These are phyloP conservation scores for Hysterangium stoloniferum DNA, from an alignment of 768 basidiomycete species.

Conservation along the genomic window DNA sequence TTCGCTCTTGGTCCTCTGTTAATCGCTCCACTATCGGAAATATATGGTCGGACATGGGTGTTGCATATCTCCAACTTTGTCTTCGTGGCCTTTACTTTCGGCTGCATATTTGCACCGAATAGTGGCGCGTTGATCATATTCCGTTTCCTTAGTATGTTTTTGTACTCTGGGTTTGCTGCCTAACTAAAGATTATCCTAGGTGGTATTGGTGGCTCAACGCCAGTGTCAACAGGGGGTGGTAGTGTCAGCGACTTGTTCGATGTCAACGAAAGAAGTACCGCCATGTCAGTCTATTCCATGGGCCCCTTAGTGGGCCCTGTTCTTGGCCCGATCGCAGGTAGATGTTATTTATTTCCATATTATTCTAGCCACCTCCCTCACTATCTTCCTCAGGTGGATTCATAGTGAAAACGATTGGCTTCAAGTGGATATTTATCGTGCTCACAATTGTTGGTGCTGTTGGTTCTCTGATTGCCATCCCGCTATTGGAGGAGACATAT, in stretches of 20 bases:
- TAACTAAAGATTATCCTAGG: slow-evolving; percentile 7
- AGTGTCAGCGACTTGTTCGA: slow-evolving; percentile 14
- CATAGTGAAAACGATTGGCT: slow-evolving; percentile 12
- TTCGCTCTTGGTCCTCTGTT: slow-evolving; percentile 11
- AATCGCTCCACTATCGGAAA: slow-evolving; percentile 14
- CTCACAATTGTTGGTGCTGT: slow-evolving; percentile 15
- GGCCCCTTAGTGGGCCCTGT: slow-evolving; percentile 18
- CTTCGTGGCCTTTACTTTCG: slow-evolving; percentile 16
- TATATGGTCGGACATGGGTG: slow-evolving; percentile 17
- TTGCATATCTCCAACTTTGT: slow-evolving; percentile 15
- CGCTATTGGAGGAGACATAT: slow-evolving; percentile 21
- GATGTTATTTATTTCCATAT: slow-evolving; percentile 26
- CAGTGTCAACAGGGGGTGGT: slow-evolving; percentile 16
- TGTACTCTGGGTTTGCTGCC: not conserved
- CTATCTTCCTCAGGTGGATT: slow-evolving; percentile 13
- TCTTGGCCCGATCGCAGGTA: not conserved
- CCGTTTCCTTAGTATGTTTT: slow-evolving; percentile 16
- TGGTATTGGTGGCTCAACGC: slow-evolving; percentile 16
- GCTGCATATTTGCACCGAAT: slow-evolving; percentile 16
- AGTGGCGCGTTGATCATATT: slow-evolving; percentile 15
- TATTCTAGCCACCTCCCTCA: not conserved
- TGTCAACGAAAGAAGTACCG: slow-evolving; percentile 12
- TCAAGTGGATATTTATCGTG: slow-evolving; percentile 16
- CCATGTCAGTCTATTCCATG: slow-evolving; percentile 17
- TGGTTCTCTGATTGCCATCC: slow-evolving; percentile 11